Evolutionary conservation across 2,329 filamentous ascomycete genomes (phyloP), one percentile per base, ranked within the genome.

Genomic region (Trichoderma sp.): DNA sequence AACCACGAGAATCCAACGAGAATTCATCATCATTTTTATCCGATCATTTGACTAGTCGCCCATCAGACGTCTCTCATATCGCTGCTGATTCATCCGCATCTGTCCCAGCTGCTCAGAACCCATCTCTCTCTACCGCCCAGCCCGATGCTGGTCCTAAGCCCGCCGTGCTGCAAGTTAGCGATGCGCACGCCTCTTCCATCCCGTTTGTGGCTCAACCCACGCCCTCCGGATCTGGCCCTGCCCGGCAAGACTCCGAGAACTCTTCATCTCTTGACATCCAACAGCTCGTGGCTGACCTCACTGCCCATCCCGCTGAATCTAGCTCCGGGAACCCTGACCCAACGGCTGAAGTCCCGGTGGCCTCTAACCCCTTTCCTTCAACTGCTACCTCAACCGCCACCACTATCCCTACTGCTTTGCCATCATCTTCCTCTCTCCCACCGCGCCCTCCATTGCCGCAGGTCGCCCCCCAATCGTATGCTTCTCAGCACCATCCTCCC

Each of bases 361-460:
- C 75, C 68, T 75, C 78, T 75, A 72, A 79, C 77, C 71, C 80
- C 76, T 73, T 78, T 72, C 73, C 77, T 53, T 34, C 64, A 28
- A 30, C 64, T 13, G 36, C 34, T 26, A 58, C 26, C 53, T 39
- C 63, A 15, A 34, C n/a, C 28, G 17, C 63, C 23, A 55, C 63
- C 70, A 73, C 79, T 68, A 76, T 80, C 74, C 78, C 79, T 32
- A 77, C 80, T 74, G 78, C 79, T 47, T 74, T 83, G 74, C 79
- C 80, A 74, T 77, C 79, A 36, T 77, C 82, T 50, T 78, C 84
- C 73, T 82, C 85, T 77, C 80, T 88, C 72, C 86, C 85, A 76
- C 79, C 84, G 70, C 82, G 83, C 76, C 85, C 84, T 64, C 84
- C 84, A 62, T 74, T 81, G 72, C 80, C 83, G 32, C 80, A 84